Base-by-base conservation (phyloP, 73 alveolate genomes). In the Paramecium biaurelia region DNA sequence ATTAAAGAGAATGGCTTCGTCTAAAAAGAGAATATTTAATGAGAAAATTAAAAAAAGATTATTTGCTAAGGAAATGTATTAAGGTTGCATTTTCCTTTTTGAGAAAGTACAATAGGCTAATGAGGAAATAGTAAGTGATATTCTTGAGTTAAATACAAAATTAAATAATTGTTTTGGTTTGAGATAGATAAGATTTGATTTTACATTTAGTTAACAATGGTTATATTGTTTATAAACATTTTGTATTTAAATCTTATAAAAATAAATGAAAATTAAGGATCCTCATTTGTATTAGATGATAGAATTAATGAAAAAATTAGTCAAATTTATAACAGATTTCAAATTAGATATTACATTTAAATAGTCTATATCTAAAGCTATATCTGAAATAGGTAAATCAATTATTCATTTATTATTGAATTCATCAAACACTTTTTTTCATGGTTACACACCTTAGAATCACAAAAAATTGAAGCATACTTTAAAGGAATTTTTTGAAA, bases 211-310 rank as follows among this genome's bases (percentile, higher is more conserved):
- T 28, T 18, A 30, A 12, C 15, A 34, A 18, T 70, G 85, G 85
- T 70, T 70, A 70, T 70, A 24, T 70, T 28, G 57, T 30, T 34
- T 70, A 32, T 30, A 70, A 70, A 70, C 45, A 18, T 70, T 28
- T 34, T 70, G 85, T 70, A 34, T 70, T 24, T 18, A 32, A 30
- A 70, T 70, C 9, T 32, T 70, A 18, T 12, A 70, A 34, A 30
- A 70, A 70, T 70, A 70, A 38, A 70, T 70, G 34, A 70, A 70
- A 38, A 70, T 70, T 70, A 70, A 70, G 23, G 85, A 70, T 70
- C 45, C 21, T 30, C 56, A 70, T 11, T 28, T 70, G 34, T 26
- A 70, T 18, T 70, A 70, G 26, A 28, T 70, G 58, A 70, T 70
- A 38, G 85, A 70, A 34, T 28, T 70, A 15, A 70, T 70, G 85